These are phyloP conservation scores for Candida corydali DNA, from an alignment of 805 yeast genomes.

Conservation along the genomic window DNA sequence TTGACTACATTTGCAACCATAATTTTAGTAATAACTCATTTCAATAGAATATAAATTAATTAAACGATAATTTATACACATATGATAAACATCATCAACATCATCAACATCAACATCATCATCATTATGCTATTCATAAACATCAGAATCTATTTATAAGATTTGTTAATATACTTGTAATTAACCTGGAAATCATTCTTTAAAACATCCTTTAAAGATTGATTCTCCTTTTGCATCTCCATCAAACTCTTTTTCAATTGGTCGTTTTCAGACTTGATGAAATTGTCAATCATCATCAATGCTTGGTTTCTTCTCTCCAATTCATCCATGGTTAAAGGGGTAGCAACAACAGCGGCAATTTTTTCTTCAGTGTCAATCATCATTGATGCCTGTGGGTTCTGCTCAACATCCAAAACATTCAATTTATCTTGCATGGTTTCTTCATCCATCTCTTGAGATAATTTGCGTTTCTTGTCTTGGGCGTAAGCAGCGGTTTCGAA, in stretches of 20 bases:
- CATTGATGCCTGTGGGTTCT: conserved; percentile 5
- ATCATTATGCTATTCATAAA: background rate
- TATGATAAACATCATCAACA: background rate
- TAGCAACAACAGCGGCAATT: background rate
- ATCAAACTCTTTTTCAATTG: conserved; percentile 6
- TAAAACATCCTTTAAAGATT: conserved; percentile 7
- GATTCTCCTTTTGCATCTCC: conserved; percentile 9
- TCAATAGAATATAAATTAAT: too few relatives aligned
- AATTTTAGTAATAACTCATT: too few relatives aligned
- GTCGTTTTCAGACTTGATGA: conserved; percentile 8
- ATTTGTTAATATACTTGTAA: conserved; percentile 5
- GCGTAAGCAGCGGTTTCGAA: conserved; percentile 9
- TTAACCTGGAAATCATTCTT: conserved; percentile 10
- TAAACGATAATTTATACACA: background rate
- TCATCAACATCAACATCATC: background rate
- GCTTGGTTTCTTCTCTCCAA: conserved; percentile 8
- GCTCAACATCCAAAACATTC: conserved; percentile 7
- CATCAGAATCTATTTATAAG: conserved; percentile 2
- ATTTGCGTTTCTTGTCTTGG: conserved; percentile 10
- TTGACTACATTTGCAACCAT: too few relatives aligned
- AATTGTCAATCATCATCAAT: conserved; percentile 9
- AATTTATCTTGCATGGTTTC: conserved; percentile 7
- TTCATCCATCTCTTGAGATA: conserved; percentile 8
- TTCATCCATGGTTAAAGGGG: conserved; percentile 7
- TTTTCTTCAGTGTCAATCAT: conserved; percentile 5